A percentile compares a stretch with the other conserved stretches of the same genome.
Conservation (phyloP, 148 eudicot genomes). For the Vaccinium myrtillus region DNA sequence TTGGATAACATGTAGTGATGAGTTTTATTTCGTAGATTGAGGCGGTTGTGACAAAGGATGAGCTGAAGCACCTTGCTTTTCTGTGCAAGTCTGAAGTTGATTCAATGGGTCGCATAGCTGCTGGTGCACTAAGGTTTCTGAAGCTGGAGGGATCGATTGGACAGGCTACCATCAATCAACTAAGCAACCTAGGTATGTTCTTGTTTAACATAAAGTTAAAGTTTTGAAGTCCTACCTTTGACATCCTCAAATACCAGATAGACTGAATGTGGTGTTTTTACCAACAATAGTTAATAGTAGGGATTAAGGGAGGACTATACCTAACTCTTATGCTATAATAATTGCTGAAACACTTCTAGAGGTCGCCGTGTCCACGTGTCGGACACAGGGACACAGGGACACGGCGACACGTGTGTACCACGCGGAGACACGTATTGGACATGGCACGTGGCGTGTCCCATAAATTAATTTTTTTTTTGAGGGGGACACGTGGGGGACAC, state of each 20-base stretch:
- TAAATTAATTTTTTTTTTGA: no score
- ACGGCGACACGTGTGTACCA: no score
- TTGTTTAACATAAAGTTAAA: slow-evolving; percentile 7
- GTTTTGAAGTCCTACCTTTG: neutral
- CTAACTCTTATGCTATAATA: no score
- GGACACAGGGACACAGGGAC: no score
- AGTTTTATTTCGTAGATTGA: slow-evolving; percentile 56
- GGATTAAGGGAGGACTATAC: neutral
- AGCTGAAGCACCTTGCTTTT: slow-evolving; percentile 70
- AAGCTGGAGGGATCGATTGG: slow-evolving; percentile 81
- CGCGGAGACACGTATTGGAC: no score
- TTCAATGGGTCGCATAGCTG: slow-evolving; percentile 82
- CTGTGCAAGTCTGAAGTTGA: slow-evolving; percentile 89
- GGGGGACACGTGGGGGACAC: no score
- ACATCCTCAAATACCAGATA: neutral
- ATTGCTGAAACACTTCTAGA: no score
- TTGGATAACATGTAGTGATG: neutral
- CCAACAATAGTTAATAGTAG: neutral
- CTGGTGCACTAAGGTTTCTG: slow-evolving; percentile 72
- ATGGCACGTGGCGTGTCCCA: no score
- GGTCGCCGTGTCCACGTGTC: no score
- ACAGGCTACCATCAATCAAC: slow-evolving; percentile 73
- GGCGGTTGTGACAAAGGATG: slow-evolving; percentile 90
- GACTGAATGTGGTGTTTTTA: neutral
- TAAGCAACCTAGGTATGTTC: slow-evolving; percentile 74